Percentiles rank a stretch among this genome's conserved stretches.
Conservation (phyloP, 1,284 basidiomycete genomes). For the Rugosomyces carneus region DNA sequence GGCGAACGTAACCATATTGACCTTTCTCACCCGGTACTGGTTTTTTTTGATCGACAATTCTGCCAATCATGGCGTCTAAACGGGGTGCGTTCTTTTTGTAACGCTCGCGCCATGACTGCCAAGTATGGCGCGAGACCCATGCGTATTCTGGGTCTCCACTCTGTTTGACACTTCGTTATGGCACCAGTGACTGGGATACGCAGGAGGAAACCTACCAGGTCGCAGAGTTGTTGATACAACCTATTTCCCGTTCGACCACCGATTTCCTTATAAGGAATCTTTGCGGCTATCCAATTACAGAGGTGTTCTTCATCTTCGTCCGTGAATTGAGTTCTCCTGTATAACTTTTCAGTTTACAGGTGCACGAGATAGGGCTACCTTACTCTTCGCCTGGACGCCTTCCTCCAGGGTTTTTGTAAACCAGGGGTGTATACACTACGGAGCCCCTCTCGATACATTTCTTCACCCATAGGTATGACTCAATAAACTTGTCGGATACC, state of each 20-base stretch:
- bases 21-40: conserved; percentile 63
- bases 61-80: conserved; percentile 55
- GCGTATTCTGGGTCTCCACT: conserved; percentile 58
- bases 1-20: conserved; percentile 71
- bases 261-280: conserved; percentile 73
- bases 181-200: background rate
- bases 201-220: conserved; percentile 36
- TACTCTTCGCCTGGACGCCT: conserved; percentile 75
- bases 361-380: conserved; percentile 20
- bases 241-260: conserved; percentile 75
- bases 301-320: conserved; percentile 66
- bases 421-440: conserved; percentile 60
- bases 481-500: conserved; percentile 62
- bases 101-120: conserved; percentile 82
- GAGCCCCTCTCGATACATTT: conserved; percentile 65
- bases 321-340: conserved; percentile 68
- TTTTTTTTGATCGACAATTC: conserved; percentile 62
- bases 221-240: conserved; percentile 60
- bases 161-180: conserved; percentile 27
- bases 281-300: conserved; percentile 69
- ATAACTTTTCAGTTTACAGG: conserved; percentile 2
- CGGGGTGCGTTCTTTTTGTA: conserved; percentile 74
- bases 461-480: conserved; percentile 76
- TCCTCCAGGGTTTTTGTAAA: conserved; percentile 77
- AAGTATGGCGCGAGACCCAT: conserved; percentile 78